Evolutionary conservation across 495 filamentous ascomycete species (phyloP).

Genomic region (Cercophora newfieldiana): DNA sequence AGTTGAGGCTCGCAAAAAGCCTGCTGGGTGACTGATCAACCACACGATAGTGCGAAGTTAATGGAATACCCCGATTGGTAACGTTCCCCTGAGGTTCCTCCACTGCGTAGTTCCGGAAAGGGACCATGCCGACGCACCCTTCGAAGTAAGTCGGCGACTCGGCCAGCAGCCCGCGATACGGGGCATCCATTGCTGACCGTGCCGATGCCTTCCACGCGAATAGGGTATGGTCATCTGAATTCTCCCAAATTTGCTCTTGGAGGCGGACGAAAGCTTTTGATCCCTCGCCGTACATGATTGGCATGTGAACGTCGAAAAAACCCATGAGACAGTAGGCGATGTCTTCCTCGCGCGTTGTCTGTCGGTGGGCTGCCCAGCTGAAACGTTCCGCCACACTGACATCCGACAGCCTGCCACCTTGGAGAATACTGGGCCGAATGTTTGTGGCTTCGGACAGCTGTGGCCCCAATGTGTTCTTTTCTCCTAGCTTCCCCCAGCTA

Average conservation of each 20-base stretch:
- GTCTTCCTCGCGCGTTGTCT: neutral
- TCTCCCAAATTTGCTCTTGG: neutral
- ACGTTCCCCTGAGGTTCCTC: too few relatives aligned
- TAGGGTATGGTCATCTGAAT: neutral
- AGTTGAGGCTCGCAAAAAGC: too few relatives aligned
- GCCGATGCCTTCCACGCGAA: too few relatives aligned
- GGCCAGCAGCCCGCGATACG: too few relatives aligned
- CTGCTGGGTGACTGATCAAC: too few relatives aligned
- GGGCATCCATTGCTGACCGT: too few relatives aligned
- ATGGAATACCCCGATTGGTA: too few relatives aligned
- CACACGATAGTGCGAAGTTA: too few relatives aligned
- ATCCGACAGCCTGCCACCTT: neutral
- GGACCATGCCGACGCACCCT: too few relatives aligned
- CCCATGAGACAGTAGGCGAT: slow-evolving; percentile 2
- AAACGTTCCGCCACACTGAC: neutral
- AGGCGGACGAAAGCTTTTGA: neutral
- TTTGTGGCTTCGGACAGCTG: neutral
- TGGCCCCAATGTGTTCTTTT: neutral
- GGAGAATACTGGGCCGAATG: neutral
- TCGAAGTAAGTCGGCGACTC: too few relatives aligned
- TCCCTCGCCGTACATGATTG: neutral
- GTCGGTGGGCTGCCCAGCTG: neutral
- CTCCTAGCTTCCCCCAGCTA: slow-evolving; percentile 28
- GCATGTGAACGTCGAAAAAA: slow-evolving; percentile 1
- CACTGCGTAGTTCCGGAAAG: too few relatives aligned